Evolutionary conservation across 495 filamentous ascomycete genomes (phyloP).

Genomic region (Penicillium daleae): DNA sequence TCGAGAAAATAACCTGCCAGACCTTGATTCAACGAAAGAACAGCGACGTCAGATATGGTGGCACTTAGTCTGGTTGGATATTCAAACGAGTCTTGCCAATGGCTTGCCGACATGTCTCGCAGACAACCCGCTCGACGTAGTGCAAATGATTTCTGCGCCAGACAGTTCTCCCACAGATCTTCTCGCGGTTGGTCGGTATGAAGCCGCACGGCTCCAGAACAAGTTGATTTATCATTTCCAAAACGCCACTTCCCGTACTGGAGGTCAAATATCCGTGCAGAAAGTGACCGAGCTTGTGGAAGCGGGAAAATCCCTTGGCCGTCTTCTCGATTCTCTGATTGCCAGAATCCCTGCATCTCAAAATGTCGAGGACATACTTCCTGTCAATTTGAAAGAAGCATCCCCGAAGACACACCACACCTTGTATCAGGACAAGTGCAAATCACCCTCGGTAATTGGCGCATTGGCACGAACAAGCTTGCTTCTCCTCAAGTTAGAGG

Average conservation of each 20-base stretch:
- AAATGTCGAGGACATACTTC: slow-evolving; percentile 8
- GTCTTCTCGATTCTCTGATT: slow-evolving; percentile 2
- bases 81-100: slow-evolving; percentile 27
- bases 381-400: not conserved
- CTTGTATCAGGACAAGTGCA: slow-evolving; percentile 7
- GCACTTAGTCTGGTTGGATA: slow-evolving; percentile 32
- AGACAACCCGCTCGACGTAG: not conserved
- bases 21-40: not conserved
- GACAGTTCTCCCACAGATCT: slow-evolving; percentile 4
- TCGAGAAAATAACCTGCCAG: slow-evolving; percentile 1
- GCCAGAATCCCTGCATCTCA: slow-evolving; percentile 6
- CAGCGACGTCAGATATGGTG: slow-evolving; percentile 25
- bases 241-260: not conserved
- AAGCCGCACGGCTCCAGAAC: slow-evolving; percentile 11
- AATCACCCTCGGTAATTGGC: slow-evolving; percentile 2
- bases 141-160: not conserved
- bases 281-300: not conserved
- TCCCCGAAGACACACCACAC: not conserved
- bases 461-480: slow-evolving; percentile 7
- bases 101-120: slow-evolving; percentile 24
- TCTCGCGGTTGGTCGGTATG: slow-evolving; percentile 12
- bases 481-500: slow-evolving; percentile 2
- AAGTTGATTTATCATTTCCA: not conserved
- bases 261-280: not conserved
- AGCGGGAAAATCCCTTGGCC: not conserved